Conservation (phyloP, 805 yeast species). For the Pichia heedii region DNA sequence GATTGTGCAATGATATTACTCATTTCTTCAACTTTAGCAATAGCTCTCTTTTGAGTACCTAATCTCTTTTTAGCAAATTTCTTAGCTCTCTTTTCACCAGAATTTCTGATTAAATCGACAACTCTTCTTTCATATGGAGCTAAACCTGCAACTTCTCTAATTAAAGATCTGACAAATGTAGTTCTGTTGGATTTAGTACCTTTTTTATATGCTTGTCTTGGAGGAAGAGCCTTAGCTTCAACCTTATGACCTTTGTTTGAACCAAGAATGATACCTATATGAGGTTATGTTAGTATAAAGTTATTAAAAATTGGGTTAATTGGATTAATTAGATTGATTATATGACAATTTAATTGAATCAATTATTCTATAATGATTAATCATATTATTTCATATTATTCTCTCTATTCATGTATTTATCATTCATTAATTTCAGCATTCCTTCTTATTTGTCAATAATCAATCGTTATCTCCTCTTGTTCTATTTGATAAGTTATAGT, state of each 20-base stretch:
- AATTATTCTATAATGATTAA: too few relatives aligned
- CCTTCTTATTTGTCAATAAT: too few relatives aligned
- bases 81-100: constrained; percentile 99
- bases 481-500: not conserved
- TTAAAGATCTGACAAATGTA: constrained; percentile 87
- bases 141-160: constrained; percentile 95
- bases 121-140: constrained; percentile 99
- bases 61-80: constrained; percentile 99
- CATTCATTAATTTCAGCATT: too few relatives aligned
- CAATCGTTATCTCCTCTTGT: too few relatives aligned
- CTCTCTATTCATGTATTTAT: too few relatives aligned
- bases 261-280: constrained; percentile 89
- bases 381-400: too few relatives aligned
- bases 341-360: too few relatives aligned
- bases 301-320: too few relatives aligned
- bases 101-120: constrained; percentile 98
- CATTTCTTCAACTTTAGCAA: constrained; percentile 99
- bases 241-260: constrained; percentile 99
- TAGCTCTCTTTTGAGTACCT: constrained; percentile 99
- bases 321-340: too few relatives aligned
- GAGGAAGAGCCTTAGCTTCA: constrained; percentile 72
- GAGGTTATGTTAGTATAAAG: constrained; percentile 10
- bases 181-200: constrained; percentile 96
- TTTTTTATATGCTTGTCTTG: constrained; percentile 92
- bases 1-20: constrained; percentile 92